Evolutionary conservation across 2,329 filamentous ascomycete species (phyloP).

Genomic region (Ascochyta fabae): DNA sequence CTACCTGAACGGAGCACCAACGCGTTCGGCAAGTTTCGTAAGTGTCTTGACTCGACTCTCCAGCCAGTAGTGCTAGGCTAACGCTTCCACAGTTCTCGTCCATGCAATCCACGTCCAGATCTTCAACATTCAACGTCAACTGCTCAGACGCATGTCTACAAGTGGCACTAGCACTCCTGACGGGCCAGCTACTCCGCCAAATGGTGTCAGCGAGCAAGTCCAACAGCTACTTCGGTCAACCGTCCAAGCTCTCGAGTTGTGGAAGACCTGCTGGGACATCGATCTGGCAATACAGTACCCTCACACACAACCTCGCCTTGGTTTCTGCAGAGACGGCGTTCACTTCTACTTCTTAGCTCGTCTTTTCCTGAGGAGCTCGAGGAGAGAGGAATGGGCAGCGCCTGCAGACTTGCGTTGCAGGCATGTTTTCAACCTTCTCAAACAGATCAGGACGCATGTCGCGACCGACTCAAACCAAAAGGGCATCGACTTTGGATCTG

Average conservation of each 20-base stretch:
- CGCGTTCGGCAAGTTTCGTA: conserved; percentile 71
- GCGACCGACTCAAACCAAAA: conserved; percentile 68
- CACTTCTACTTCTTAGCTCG: conserved; percentile 77
- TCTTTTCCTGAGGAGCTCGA: conserved; percentile 67
- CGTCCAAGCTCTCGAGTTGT: conserved; percentile 68
- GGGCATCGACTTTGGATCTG: conserved; percentile 71
- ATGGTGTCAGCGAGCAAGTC: conserved; percentile 52
- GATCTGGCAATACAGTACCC: conserved; percentile 74
- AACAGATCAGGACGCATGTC: conserved; percentile 66
- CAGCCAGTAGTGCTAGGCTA: conserved; percentile 4
- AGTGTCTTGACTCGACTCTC: background rate
- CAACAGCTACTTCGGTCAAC: conserved; percentile 58
- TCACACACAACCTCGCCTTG: conserved; percentile 65
- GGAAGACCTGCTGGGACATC: conserved; percentile 74
- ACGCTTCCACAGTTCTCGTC: conserved; percentile 61
- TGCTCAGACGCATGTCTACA: conserved; percentile 40
- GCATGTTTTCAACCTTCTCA: conserved; percentile 66
- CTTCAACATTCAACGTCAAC: conserved; percentile 58
- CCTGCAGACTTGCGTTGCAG: conserved; percentile 65
- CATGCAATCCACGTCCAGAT: conserved; percentile 72
- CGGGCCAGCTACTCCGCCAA: conserved; percentile 54
- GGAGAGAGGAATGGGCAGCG: conserved; percentile 60
- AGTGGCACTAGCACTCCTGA: conserved; percentile 64
- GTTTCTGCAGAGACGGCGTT: conserved; percentile 74
- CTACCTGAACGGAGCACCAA: conserved; percentile 73